Evolutionary conservation across 768 basidiomycete species (phyloP), one percentile per base, ranked within the genome.

Genomic region (Collybia sp.): DNA sequence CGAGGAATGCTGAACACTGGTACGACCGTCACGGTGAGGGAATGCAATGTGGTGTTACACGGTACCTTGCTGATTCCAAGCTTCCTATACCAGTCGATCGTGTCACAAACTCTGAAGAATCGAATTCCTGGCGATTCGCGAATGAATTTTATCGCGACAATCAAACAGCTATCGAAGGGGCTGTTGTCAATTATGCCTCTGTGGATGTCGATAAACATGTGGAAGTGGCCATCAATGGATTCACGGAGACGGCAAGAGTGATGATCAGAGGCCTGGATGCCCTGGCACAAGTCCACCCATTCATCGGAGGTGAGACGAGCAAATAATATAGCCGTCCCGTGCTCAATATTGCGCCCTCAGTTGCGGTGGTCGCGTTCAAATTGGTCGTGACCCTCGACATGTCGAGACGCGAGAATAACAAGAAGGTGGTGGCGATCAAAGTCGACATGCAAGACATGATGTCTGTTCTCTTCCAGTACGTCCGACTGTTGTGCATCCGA

Each of bases 401-500:
- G 44, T 72, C 71, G 2, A 62, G 77, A 17, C 61, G 72, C 17
- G 75, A 76, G 19, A 80, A 81, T 44, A 72, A 80, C 45, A 69
- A 66, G 45, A 77, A 75, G 48, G 66, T 79, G 6, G 47, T 70
- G 2, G 59, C 65, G 3, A 60, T 81, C 5, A 72, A 73, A 40
- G 46, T 71, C 8, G 69, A 75, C 49, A 80, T 80, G 76, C 67
- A 65, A 47, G 66, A 77, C 35, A 67, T 75, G 64, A 74, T 80
- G 69, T 45, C 55, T 12, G 63, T 63, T 1, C 65, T 79, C 15
- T 62, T 76, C 12, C 67, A 75, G 75, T 73, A 43, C 8, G 73
- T 57, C 33, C 20, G 12, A 15, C 30, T 15, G n/a, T 32, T 18
- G 18, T 32, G 31, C 10, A 30, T 35, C 20, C 36, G 30, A 15